A percentile compares a stretch with the other conserved stretches of the same genome.
Conservation (phyloP, 192 early-diverging fungal species). For the Pilobolus umbonatus region DNA sequence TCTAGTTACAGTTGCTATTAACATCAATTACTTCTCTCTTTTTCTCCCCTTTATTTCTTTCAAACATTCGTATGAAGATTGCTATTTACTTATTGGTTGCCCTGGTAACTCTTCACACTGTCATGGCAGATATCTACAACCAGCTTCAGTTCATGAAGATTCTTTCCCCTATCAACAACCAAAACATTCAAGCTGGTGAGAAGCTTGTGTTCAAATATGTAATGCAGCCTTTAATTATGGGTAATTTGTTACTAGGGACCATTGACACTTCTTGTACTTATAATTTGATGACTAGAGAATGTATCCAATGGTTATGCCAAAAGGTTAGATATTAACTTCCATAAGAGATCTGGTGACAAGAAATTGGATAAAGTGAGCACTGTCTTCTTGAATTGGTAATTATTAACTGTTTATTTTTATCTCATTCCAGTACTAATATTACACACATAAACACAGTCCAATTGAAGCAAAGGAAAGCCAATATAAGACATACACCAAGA, state of each 20-base stretch:
- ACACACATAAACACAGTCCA: slow-evolving; percentile 10
- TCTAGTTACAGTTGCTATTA: no score
- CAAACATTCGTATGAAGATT: no score
- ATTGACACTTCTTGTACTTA: neutral
- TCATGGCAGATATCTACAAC: slow-evolving; percentile 20
- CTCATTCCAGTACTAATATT: neutral
- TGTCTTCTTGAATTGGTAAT: slow-evolving; percentile 14
- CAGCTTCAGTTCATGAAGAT: slow-evolving; percentile 37
- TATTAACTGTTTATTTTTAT: neutral
- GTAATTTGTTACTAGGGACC: slow-evolving; percentile 15
- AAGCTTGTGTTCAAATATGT: slow-evolving; percentile 26
- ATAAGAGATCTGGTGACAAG: slow-evolving; percentile 24
- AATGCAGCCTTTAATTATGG: slow-evolving; percentile 30
- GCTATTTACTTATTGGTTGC: no score
- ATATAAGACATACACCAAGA: slow-evolving; percentile 25
- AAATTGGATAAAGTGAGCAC: slow-evolving; percentile 21
- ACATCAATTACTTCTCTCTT: no score
- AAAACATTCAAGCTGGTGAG: slow-evolving; percentile 22
- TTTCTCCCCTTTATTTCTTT: no score
- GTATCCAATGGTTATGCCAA: slow-evolving; percentile 27
- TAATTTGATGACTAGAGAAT: slow-evolving; percentile 8
- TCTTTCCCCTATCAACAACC: slow-evolving; percentile 19
- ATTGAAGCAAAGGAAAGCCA: slow-evolving; percentile 28
- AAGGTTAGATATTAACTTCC: slow-evolving; percentile 28
- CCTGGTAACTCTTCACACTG: slow-evolving; percentile 19